Evolutionary conservation across 1,139 yeast genomes (phyloP).

Genomic region (Pichia sp.): DNA sequence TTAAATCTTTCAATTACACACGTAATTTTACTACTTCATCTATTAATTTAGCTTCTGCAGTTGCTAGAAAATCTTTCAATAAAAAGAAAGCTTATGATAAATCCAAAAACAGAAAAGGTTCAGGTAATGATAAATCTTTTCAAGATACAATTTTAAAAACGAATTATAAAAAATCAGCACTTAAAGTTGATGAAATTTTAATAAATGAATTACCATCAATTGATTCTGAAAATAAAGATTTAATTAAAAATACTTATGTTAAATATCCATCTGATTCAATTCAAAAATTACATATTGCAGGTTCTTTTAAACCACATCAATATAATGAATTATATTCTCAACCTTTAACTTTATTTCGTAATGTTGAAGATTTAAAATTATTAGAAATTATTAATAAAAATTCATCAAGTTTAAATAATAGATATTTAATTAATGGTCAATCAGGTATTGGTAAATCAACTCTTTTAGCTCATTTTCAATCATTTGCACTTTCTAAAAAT

Average conservation of each 20-base stretch:
- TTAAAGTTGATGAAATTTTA: conserved; percentile 15
- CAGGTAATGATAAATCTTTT: conserved; percentile 29
- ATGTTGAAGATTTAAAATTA: conserved; percentile 31
- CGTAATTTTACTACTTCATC: conserved; percentile 14
- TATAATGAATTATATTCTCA: conserved; percentile 54
- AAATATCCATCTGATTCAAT: conserved; percentile 20
- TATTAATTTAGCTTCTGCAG: conserved; percentile 15
- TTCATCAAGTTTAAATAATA: conserved; percentile 38
- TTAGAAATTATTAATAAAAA: conserved; percentile 28
- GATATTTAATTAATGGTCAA: conserved; percentile 60
- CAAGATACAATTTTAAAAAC: conserved; percentile 20
- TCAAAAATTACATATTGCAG: conserved; percentile 33
- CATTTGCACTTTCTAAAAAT: conserved; percentile 36
- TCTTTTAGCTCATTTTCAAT: conserved; percentile 64
- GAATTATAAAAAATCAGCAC: conserved; percentile 23
- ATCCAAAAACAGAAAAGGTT: conserved; percentile 27
- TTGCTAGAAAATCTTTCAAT: conserved; percentile 27
- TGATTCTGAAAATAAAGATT: conserved; percentile 13
- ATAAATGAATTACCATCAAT: conserved; percentile 19
- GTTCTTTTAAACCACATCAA: conserved; percentile 59
- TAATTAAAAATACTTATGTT: conserved; percentile 18
- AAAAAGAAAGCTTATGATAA: conserved; percentile 22
- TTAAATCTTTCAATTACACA: conserved; percentile 2
- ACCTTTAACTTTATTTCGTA: conserved; percentile 52
- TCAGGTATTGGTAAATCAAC: conserved; percentile 81